These are phyloP conservation scores for Thielaviopsis ethacetica DNA, from an alignment of 2,329 filamentous ascomycete species.

Conservation along the genomic window DNA sequence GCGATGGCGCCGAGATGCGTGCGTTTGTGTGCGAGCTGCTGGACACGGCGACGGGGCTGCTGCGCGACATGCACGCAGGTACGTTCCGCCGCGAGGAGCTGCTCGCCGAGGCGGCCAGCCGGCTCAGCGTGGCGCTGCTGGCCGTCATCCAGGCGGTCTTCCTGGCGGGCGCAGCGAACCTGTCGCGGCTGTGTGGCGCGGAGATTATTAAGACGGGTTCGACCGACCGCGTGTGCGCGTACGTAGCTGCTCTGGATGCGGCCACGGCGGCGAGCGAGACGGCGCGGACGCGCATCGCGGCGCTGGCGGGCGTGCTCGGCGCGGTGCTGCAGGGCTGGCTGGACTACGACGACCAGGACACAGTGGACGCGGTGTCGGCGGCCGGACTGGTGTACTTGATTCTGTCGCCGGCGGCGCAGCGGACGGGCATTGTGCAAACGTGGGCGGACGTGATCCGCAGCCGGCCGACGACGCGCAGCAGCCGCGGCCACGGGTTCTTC, in stretches of 20 bases:
- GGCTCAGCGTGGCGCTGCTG: constrained; percentile 36
- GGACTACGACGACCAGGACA: constrained; percentile 31
- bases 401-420: constrained; percentile 23
- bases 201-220: constrained; percentile 2
- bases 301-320: neutral
- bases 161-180: neutral
- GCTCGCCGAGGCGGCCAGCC: constrained; percentile 43
- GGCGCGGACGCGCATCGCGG: neutral
- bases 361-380: constrained; percentile 30
- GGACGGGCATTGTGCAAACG: constrained; percentile 23
- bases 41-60: neutral
- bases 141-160: constrained; percentile 20
- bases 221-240: constrained; percentile 3
- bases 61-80: constrained; percentile 22
- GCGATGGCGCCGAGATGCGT: neutral
- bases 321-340: constrained; percentile 22
- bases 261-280: neutral
- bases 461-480: constrained; percentile 19
- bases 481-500: constrained; percentile 34
- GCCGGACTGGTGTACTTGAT: constrained; percentile 35
- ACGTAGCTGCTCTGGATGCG: constrained; percentile 14
- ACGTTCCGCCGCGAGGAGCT: constrained; percentile 45
- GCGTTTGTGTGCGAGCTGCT: neutral
- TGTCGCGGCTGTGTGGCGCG: neutral
- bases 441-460: constrained; percentile 30